phyloP scores from a whole-genome alignment of 768 basidiomycete genomes.

The Collybia sp. region DNA sequence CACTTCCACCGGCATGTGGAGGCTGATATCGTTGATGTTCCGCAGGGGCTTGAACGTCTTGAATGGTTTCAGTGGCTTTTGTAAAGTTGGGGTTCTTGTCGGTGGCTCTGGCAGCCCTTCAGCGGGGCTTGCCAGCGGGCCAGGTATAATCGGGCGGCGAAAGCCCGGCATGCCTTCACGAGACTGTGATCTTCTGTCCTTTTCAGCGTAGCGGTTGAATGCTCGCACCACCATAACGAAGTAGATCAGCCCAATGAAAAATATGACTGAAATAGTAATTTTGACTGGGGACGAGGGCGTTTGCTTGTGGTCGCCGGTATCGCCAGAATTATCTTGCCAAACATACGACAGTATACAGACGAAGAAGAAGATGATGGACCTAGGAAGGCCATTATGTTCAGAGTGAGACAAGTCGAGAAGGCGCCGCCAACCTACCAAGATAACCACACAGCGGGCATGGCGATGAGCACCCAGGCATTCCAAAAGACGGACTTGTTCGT shows the following conservation, averaged over 20 bases:
- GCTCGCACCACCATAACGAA: conserved; percentile 58
- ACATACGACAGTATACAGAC: conserved; percentile 61
- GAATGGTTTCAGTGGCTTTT: no score
- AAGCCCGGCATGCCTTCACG: no score
- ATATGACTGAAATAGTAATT: conserved; percentile 47
- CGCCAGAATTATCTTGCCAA: conserved; percentile 37
- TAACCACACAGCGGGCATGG: conserved; percentile 61
- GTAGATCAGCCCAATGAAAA: conserved; percentile 57
- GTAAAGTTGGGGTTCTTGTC: no score
- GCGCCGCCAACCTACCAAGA: conserved; percentile 36
- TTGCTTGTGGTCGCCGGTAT: no score
- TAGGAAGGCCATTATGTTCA: conserved; percentile 9
- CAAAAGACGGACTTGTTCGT: conserved; percentile 20
- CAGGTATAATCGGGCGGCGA: no score
- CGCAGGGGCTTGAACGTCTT: no score
- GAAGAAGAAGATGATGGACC: conserved; percentile 68
- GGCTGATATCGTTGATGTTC: no score
- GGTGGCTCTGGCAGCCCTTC: no score
- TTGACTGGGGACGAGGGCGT: conserved; percentile 18
- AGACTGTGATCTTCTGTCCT: no score
- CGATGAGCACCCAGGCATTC: conserved; percentile 31
- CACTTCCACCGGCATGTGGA: no score
- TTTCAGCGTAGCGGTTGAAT: conserved; percentile 46
- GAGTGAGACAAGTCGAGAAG: not conserved
- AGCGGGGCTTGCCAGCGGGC: no score